Evolutionary conservation across 768 basidiomycete genomes (phyloP).

Genomic region (Hygrocybe punicea): DNA sequence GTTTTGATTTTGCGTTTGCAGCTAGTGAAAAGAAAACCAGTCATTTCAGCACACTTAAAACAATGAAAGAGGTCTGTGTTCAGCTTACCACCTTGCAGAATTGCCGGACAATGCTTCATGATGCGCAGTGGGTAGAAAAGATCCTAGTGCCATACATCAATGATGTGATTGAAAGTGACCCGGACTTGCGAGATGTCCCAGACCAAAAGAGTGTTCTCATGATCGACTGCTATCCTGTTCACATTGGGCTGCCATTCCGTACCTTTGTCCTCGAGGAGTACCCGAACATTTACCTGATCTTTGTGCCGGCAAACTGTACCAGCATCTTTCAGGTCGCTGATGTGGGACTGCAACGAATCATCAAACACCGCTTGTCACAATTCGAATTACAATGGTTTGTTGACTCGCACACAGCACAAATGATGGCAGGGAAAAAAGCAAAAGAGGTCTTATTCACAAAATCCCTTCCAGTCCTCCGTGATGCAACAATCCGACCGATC

Average conservation of each 20-base stretch:
- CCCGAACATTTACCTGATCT: conserved; percentile 21
- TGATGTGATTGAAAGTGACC: conserved; percentile 11
- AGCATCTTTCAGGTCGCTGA: conserved; percentile 28
- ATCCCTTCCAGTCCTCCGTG: conserved; percentile 18
- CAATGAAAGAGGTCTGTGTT: conserved; percentile 24
- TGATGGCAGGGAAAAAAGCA: conserved; percentile 6
- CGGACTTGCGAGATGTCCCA: conserved; percentile 1
- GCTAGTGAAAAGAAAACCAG: conserved; percentile 19
- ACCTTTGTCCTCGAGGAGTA: conserved; percentile 11
- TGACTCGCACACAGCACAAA: conserved; percentile 10
- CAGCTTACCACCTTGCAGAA: conserved; percentile 3
- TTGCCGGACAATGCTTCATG: neutral
- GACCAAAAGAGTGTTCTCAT: conserved; percentile 21
- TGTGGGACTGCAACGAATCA: conserved; percentile 26
- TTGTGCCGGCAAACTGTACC: conserved; percentile 28
- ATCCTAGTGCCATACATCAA: neutral
- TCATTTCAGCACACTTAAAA: conserved; percentile 28
- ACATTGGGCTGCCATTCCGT: conserved; percentile 23
- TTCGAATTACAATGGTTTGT: conserved; percentile 14
- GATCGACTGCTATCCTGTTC: conserved; percentile 29
- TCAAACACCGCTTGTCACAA: conserved; percentile 26
- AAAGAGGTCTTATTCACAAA: conserved; percentile 16
- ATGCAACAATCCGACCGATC: conserved; percentile 18
- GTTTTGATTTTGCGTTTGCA: conserved; percentile 20
- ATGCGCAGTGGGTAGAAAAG: neutral